phyloP scores from a whole-genome alignment of 1,284 basidiomycete species.

The Papiliotrema nemorosa region DNA sequence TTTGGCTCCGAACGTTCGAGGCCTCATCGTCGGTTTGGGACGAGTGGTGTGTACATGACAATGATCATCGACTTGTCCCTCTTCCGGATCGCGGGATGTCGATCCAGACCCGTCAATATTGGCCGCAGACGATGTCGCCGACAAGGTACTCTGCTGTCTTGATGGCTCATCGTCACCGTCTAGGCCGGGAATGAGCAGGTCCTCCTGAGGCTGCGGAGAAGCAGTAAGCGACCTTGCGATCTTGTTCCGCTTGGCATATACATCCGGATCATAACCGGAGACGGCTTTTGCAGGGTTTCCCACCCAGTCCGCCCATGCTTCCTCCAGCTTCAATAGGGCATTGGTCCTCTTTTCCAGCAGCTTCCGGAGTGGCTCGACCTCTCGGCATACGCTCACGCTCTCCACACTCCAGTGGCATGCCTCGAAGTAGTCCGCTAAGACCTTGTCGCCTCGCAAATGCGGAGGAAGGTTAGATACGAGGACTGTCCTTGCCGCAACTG shows the following conservation, averaged over 20 bases:
- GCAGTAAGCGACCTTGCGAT: constrained; percentile 54
- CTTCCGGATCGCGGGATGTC: constrained; percentile 9
- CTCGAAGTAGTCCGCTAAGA: constrained; percentile 91
- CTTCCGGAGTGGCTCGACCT: constrained; percentile 68
- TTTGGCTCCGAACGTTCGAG: constrained; percentile 49
- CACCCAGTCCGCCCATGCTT: constrained; percentile 82
- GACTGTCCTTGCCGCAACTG: constrained; percentile 88
- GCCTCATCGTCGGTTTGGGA: constrained; percentile 34
- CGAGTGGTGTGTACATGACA: constrained; percentile 28
- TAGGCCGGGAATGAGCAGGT: constrained; percentile 44
- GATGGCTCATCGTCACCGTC: neutral
- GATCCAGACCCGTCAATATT: neutral
- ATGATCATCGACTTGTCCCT: constrained; percentile 5
- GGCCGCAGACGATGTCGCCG: neutral
- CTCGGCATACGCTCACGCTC: constrained; percentile 78
- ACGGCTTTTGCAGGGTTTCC: constrained; percentile 74
- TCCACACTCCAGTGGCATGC: constrained; percentile 53
- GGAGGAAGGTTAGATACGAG: constrained; percentile 77
- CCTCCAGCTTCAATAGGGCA: constrained; percentile 73
- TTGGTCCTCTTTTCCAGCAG: constrained; percentile 73
- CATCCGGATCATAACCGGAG: constrained; percentile 33
- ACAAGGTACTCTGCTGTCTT: neutral
- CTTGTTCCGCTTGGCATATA: constrained; percentile 21
- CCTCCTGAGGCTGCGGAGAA: constrained; percentile 52
- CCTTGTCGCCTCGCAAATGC: constrained; percentile 76